phyloP scores from a whole-genome alignment of 2,329 filamentous ascomycete species.

The Ophioceras dolichostomum region DNA sequence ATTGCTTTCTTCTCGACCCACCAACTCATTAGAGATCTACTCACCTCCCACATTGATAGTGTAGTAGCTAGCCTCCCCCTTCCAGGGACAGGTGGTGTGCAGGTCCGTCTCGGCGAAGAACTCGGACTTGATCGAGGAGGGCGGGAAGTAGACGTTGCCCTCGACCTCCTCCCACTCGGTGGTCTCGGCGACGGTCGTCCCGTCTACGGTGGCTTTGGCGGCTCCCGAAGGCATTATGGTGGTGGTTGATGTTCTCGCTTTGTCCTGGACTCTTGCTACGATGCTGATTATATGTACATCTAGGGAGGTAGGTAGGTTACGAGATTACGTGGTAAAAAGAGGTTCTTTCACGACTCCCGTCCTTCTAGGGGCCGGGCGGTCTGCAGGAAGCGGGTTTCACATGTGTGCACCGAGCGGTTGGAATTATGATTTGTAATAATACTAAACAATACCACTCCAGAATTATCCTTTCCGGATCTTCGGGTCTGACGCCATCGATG shows the following conservation, averaged over 20 bases:
- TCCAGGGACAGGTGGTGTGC: slow-evolving; percentile 41
- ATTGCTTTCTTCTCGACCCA: no score
- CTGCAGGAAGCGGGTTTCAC: no score
- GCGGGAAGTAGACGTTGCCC: slow-evolving; percentile 45
- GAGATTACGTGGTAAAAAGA: no score
- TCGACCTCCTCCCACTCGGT: slow-evolving; percentile 42
- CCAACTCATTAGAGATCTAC: no score
- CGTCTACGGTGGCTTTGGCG: slow-evolving; percentile 32
- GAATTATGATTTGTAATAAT: no score
- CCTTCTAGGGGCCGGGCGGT: no score
- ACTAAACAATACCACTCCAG: no score
- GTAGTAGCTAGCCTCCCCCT: slow-evolving; percentile 45
- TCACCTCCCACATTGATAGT: slow-evolving; percentile 33
- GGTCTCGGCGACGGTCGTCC: slow-evolving; percentile 35
- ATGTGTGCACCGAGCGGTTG: no score
- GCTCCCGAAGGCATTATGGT: slow-evolving; percentile 5
- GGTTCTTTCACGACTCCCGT: no score
- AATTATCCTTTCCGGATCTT: no score
- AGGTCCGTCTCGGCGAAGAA: slow-evolving; percentile 31
- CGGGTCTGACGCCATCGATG: no score
- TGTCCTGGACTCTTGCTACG: not conserved
- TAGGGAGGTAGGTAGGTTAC: no score
- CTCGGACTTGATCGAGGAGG: slow-evolving; percentile 28
- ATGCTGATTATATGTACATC: not conserved
- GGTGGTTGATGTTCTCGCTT: not conserved